These are phyloP conservation scores for Fusarium palustre DNA, from an alignment of 2,329 filamentous ascomycete species.

Conservation along the genomic window DNA sequence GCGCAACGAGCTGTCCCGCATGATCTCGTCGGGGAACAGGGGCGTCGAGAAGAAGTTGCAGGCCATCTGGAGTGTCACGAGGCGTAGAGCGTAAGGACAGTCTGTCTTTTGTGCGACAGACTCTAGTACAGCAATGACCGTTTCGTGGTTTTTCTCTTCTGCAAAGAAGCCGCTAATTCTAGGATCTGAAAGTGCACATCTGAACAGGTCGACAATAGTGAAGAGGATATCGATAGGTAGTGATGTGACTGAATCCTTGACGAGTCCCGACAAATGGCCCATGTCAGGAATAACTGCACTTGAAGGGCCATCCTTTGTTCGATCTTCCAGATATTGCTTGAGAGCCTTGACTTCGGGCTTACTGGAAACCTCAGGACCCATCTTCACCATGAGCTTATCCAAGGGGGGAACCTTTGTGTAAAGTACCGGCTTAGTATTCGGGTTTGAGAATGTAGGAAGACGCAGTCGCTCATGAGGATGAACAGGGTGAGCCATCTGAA, in stretches of 20 bases:
- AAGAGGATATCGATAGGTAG: slow-evolving; percentile 78
- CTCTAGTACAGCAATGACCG: slow-evolving; percentile 70
- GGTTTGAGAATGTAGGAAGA: slow-evolving; percentile 75
- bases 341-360: slow-evolving; percentile 72
- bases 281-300: slow-evolving; percentile 80
- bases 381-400: slow-evolving; percentile 82
- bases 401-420: slow-evolving; percentile 86
- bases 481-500: slow-evolving; percentile 78
- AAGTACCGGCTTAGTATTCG: slow-evolving; percentile 73
- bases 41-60: slow-evolving; percentile 87
- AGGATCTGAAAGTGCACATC: slow-evolving; percentile 80
- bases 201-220: slow-evolving; percentile 84
- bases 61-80: slow-evolving; percentile 84
- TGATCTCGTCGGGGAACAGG: slow-evolving; percentile 74
- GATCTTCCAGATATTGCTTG: slow-evolving; percentile 76
- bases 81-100: slow-evolving; percentile 83
- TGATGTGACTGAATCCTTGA: slow-evolving; percentile 65
- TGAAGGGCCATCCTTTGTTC: slow-evolving; percentile 67
- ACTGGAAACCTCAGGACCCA: slow-evolving; percentile 69
- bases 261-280: slow-evolving; percentile 69
- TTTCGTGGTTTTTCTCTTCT: slow-evolving; percentile 75
- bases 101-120: slow-evolving; percentile 66
- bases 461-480: slow-evolving; percentile 81
- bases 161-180: slow-evolving; percentile 86
- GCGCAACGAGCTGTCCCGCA: slow-evolving; percentile 64